These are phyloP conservation scores for Zygosaccharomyces siamensis DNA, from an alignment of 805 yeast genomes.

Conservation along the genomic window DNA sequence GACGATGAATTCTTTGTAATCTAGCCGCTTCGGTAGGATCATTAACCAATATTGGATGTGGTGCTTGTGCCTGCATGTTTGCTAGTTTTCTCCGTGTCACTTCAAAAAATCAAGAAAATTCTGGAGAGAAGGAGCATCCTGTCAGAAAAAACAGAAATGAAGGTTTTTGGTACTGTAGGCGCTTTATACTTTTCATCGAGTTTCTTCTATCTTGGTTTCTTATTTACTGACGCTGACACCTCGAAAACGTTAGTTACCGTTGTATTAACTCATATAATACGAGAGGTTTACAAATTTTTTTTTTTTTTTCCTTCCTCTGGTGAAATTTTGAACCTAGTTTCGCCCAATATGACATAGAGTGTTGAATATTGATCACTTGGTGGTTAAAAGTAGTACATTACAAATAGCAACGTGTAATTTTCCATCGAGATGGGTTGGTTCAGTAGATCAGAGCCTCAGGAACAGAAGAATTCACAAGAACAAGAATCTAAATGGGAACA, in stretches of 20 bases:
- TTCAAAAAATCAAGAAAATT: neutral
- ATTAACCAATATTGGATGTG: neutral
- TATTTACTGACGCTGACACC: slow-evolving; percentile 4
- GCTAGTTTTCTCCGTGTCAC: neutral
- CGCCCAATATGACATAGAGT: neutral
- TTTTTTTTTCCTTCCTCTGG: neutral
- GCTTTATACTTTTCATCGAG: neutral
- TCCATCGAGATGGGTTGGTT: slow-evolving; percentile 3
- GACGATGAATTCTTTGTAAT: neutral
- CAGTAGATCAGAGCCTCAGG: slow-evolving; percentile 11
- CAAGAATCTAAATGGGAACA: slow-evolving; percentile 22
- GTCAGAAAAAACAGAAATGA: too few species aligned
- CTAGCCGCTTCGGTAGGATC: neutral
- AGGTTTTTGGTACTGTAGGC: too few species aligned
- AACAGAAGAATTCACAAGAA: slow-evolving; percentile 9
- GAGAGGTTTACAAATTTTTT: neutral
- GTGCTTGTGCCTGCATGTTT: neutral
- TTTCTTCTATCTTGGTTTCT: neutral
- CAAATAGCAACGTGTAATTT: neutral
- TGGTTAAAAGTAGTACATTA: neutral
- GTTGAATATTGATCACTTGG: neutral
- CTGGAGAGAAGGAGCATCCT: neutral
- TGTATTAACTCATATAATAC: neutral
- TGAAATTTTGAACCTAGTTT: slow-evolving; percentile 2
- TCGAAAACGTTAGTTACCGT: too few species aligned